These are phyloP conservation scores for Mycosphaerella arachidis DNA, from an alignment of 2,329 filamentous ascomycete species.

Conservation along the genomic window DNA sequence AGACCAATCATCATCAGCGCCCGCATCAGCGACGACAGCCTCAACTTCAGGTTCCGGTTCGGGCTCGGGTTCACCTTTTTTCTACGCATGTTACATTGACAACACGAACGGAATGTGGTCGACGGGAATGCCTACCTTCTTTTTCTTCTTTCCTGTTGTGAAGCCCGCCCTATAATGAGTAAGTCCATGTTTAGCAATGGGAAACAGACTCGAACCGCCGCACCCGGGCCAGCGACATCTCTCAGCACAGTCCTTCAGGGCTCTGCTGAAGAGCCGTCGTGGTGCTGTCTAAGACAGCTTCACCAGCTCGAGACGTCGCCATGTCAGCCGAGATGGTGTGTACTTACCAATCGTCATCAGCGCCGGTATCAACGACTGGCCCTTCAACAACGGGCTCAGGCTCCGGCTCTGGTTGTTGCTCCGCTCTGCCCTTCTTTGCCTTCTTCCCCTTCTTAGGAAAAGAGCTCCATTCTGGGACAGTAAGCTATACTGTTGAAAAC, in stretches of 20 bases:
- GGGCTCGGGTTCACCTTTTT: conserved; percentile 18
- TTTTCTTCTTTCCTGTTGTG: conserved; percentile 20
- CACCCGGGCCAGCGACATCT: conserved; percentile 12
- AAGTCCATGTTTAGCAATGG: too few species aligned
- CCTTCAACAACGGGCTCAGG: conserved; percentile 16
- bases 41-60: conserved; percentile 19
- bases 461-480: conserved; percentile 35
- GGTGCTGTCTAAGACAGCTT: too few species aligned
- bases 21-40: too few species aligned
- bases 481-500: not conserved
- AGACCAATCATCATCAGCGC: too few species aligned
- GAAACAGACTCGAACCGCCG: too few species aligned
- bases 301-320: too few species aligned
- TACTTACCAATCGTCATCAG: not conserved
- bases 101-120: not conserved
- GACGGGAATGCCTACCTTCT: conserved; percentile 17
- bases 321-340: too few species aligned
- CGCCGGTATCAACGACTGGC: conserved; percentile 10
- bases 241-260: conserved; percentile 12
- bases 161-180: too few species aligned
- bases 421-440: conserved; percentile 24
- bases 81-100: too few species aligned
- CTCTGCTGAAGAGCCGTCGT: conserved; percentile 22
- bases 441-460: conserved; percentile 36
- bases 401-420: conserved; percentile 16